Conservation (phyloP, 371 early-diverging fungal genomes). For the Lichtheimia ramosa region DNA sequence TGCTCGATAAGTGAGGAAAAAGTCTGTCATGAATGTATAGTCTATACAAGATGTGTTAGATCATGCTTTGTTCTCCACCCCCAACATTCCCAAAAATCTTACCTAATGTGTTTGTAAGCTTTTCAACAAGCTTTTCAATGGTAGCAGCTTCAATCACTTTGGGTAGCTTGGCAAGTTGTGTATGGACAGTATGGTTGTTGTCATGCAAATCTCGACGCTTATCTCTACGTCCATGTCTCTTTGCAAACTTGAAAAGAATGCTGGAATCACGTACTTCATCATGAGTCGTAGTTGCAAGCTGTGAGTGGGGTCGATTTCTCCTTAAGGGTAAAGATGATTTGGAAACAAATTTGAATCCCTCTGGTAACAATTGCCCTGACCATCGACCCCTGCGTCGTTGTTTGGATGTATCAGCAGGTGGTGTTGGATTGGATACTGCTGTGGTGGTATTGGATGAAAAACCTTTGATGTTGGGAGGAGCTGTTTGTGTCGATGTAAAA, state of each 20-base stretch:
- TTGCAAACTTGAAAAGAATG: conserved; percentile 5
- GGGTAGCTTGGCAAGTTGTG: conserved; percentile 19
- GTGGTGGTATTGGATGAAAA: conserved; percentile 41
- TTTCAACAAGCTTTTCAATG: conserved; percentile 62
- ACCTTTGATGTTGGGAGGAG: conserved; percentile 23
- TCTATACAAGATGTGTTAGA: conserved; percentile 32
- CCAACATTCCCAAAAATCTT: neutral
- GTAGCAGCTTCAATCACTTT: conserved; percentile 63
- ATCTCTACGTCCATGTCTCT: neutral
- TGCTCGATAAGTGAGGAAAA: conserved; percentile 70
- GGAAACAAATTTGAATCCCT: conserved; percentile 8
- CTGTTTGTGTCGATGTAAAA: conserved; percentile 13
- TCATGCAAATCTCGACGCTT: neutral
- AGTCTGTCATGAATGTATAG: conserved; percentile 72
- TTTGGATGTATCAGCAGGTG: neutral
- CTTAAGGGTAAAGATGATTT: conserved; percentile 1
- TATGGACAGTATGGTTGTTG: neutral
- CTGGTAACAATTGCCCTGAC: conserved; percentile 10
- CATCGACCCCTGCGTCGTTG: conserved; percentile 10
- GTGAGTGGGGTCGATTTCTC: neutral
- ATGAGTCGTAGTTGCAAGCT: neutral
- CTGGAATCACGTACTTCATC: conserved; percentile 3
- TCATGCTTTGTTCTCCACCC: neutral
- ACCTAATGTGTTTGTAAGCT: conserved; percentile 59
- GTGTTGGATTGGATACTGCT: neutral